Evolutionary conservation across 768 basidiomycete species (phyloP).

Genomic region (Thelephora aurantiotincta): DNA sequence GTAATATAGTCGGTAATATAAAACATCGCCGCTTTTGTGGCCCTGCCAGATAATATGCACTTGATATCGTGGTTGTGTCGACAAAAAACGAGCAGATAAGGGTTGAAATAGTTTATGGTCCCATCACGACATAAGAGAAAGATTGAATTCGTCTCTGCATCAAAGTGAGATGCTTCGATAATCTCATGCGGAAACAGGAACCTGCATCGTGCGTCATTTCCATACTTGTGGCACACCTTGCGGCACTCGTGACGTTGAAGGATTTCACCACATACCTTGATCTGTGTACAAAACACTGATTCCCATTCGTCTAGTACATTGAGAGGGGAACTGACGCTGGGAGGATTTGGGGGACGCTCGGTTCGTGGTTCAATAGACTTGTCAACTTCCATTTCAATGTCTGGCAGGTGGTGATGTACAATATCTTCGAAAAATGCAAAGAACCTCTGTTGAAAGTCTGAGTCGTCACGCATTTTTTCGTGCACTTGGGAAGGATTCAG

Average conservation of each 20-base stretch:
- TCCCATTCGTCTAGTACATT: slow-evolving; percentile 6
- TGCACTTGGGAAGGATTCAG: slow-evolving; percentile 21
- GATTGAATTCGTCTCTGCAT: slow-evolving; percentile 18
- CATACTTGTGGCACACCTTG: slow-evolving; percentile 19
- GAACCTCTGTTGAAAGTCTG: slow-evolving; percentile 11
- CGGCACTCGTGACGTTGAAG: slow-evolving; percentile 12
- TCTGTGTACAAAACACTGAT: slow-evolving; percentile 6
- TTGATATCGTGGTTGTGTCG: slow-evolving; percentile 21
- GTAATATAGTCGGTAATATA: slow-evolving; percentile 27
- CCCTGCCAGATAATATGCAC: slow-evolving; percentile 19
- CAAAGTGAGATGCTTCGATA: slow-evolving; percentile 15
- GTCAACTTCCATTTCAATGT: slow-evolving; percentile 10
- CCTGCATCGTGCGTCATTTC: slow-evolving; percentile 12
- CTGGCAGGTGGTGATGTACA: slow-evolving; percentile 18
- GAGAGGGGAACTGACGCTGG: not conserved
- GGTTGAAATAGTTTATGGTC: slow-evolving; percentile 20
- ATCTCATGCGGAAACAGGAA: slow-evolving; percentile 23
- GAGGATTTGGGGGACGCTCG: slow-evolving; percentile 13
- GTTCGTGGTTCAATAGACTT: slow-evolving; percentile 11
- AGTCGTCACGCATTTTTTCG: slow-evolving; percentile 6
- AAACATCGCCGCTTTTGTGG: slow-evolving; percentile 19
- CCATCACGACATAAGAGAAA: slow-evolving; percentile 15
- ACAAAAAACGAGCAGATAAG: slow-evolving; percentile 18
- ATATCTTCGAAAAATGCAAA: slow-evolving; percentile 20
- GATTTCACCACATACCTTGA: slow-evolving; percentile 12